Base-by-base conservation (phyloP, 2,329 filamentous ascomycete genomes). In the Pyricularia sp. region DNA sequence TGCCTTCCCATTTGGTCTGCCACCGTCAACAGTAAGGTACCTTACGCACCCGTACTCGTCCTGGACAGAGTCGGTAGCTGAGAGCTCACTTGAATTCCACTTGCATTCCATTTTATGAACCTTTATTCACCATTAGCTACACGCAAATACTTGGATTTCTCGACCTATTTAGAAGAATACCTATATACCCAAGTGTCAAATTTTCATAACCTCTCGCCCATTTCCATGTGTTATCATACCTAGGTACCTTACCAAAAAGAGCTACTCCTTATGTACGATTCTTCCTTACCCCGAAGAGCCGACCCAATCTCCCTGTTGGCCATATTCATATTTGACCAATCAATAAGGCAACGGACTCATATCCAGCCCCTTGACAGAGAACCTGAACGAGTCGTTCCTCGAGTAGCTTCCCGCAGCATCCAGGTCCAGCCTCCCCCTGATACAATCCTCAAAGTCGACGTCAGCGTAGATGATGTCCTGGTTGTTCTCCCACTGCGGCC, bases 331-430 rank as follows among this genome's bases (percentile, higher is more conserved):
- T n/a, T 10, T 9, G 14, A 14, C 61, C 4, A n/a, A 17, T 68
- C 23, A 77, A 68, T 87, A 88, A 0, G 86, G 85, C 70, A 88
- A 76, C 33, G 86, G 86, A 73, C 83, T 82, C 55, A 89, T 71
- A 73, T 88, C 83, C 71, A 90, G 74, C 0, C 87, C 88, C 67
- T 84, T 79, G 4, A 90, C 87, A 0, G 81, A 84, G 31, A 90
- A 81, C 74, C 83, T 85, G 78, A 90, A 90, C 3, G 85, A 81
- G 76, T 90, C 88, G 70, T 86, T 88, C 68, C 93, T 85, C 2
- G 92, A 94, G 78, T 97, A 97, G 75, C 90, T 93, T 0, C 94
- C 94, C 2, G 88, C 92, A 55, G 92, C 88, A 80, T 97, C 94
- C 65, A 97, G 77, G 77, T 97, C 93, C 72, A 97, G 77, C 68